Evolutionary conservation across 2,329 filamentous ascomycete genomes (phyloP).

Genomic region (Torrubiellomyces zombiae): DNA sequence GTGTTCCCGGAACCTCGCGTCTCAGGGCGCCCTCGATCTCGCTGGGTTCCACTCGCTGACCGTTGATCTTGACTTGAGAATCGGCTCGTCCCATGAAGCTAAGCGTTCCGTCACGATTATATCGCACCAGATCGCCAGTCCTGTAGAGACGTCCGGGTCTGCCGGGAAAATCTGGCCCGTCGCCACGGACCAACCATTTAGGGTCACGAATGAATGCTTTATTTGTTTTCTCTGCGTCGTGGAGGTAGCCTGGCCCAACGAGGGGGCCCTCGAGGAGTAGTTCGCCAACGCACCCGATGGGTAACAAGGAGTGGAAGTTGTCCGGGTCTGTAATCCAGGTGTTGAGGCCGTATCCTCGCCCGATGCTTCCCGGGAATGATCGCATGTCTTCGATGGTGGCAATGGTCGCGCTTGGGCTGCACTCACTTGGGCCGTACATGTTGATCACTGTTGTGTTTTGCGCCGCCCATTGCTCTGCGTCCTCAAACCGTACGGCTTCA

Average conservation of each 20-base stretch:
- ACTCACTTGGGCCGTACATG: slow-evolving; percentile 4
- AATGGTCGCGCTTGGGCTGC: slow-evolving; percentile 2
- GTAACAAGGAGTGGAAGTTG: slow-evolving; percentile 8
- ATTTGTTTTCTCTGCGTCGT: slow-evolving; percentile 19
- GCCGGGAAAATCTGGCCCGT: slow-evolving; percentile 1
- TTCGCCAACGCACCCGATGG: slow-evolving; percentile 18
- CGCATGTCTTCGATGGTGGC: slow-evolving; percentile 1
- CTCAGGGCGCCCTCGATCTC: slow-evolving; percentile 7
- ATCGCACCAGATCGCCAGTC: slow-evolving; percentile 1
- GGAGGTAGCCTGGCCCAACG: slow-evolving; percentile 31
- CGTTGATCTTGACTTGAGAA: slow-evolving; percentile 36
- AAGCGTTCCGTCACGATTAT: slow-evolving; percentile 1
- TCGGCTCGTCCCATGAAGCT: slow-evolving; percentile 14
- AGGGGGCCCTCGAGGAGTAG: slow-evolving; percentile 23
- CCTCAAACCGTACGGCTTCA: neutral
- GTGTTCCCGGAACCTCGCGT: neutral
- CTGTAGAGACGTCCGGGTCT: slow-evolving; percentile 1
- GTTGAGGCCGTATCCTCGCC: slow-evolving; percentile 1
- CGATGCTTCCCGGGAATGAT: slow-evolving; percentile 2
- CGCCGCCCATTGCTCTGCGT: slow-evolving; percentile 1
- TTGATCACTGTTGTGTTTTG: slow-evolving; percentile 1
- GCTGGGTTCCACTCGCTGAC: slow-evolving; percentile 31
- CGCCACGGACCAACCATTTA: neutral
- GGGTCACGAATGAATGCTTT: neutral
- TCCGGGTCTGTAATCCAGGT: slow-evolving; percentile 3